Evolutionary conservation across 2,329 filamentous ascomycete species (phyloP).

Genomic region (Alternaria brassicae): DNA sequence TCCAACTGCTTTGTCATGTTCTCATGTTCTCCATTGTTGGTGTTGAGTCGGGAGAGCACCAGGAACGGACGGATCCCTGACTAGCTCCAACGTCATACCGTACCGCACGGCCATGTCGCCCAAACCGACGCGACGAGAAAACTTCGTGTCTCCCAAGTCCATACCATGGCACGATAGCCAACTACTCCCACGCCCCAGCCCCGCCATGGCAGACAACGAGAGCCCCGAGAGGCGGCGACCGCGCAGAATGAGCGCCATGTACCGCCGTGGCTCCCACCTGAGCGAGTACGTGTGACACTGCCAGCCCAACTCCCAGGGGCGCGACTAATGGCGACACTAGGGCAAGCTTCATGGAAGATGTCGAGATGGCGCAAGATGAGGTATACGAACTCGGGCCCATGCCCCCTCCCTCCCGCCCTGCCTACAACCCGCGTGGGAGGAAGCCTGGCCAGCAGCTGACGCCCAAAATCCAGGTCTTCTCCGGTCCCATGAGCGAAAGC

Average conservation of each 20-base stretch:
- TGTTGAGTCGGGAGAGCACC: conserved; percentile 1
- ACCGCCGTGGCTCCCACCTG: conserved; percentile 72
- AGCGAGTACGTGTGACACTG: conserved; percentile 50
- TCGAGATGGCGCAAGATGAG: conserved; percentile 99
- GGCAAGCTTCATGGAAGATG: conserved; percentile 83
- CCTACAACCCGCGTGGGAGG: conserved; percentile 13
- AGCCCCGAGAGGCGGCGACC: conserved; percentile 47
- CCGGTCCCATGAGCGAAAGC: conserved; percentile 92
- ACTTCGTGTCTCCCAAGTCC: conserved; percentile 5
- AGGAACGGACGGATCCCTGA: conserved; percentile 1
- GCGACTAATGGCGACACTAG: conserved; percentile 20
- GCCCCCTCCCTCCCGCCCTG: conserved; percentile 17
- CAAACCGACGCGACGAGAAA: conserved; percentile 13
- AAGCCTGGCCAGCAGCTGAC: conserved; percentile 46
- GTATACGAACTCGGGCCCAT: conserved; percentile 58
- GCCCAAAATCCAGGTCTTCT: conserved; percentile 69
- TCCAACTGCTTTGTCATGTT: rapidly evolving
- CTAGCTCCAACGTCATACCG: conserved; percentile 18
- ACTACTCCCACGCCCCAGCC: not conserved
- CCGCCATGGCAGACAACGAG: conserved; percentile 41
- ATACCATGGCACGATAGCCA: conserved; percentile 27
- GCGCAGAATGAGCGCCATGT: conserved; percentile 55
- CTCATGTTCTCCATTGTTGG: not conserved
- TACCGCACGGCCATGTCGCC: conserved; percentile 11
- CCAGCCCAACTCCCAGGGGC: not conserved